Evolutionary conservation across 495 filamentous ascomycete genomes (phyloP), one percentile per base, ranked within the genome.

Genomic region (Lasiosphaeria ovina): DNA sequence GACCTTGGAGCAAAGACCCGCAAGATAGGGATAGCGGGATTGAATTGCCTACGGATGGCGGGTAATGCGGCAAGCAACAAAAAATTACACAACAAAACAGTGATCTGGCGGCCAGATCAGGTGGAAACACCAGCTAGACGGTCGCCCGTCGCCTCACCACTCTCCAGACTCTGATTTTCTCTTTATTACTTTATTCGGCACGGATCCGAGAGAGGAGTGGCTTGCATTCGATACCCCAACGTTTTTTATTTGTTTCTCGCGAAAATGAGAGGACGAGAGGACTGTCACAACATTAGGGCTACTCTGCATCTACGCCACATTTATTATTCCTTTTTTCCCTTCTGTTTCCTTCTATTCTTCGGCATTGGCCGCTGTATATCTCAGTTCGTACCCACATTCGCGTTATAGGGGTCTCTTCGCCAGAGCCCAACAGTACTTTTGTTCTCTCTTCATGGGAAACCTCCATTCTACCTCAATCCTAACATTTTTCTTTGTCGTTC

Each of bases 11-110:
- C 42, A 72, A 71, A 51, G 72, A 70, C 33, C 56, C 72, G 14
- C 78, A 80, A 55, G 80, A 83, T 69, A 73, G 81, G 63, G 82
- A 83, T 63, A 83, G 77, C 66, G 81, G 79, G 16, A 80, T 82
- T 66, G 79, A 79, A 57, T 58, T 80, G 51, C 69, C 73, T 35
- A 57, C 55, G 9, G 77, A 79, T 10, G 72, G 70, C 42, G 69
- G 66, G 44, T 74, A 60, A 66, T 36, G 45, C 51, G 10, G 32
- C 35, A 53, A 35, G 34, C n/a, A 54, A 32, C 8, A 16, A 32
- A 54, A 53, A 54, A 51, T 44, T 36, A 38, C 35, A 24, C 55
- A 4, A 35, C 33, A 16, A 45, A 51, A 58, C 35, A 55, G 34
- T 56, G 24, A 65, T 17, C 2, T 24, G 2, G 24, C 24, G 24